Conservation (phyloP, 441 rosid genomes). For the Eugenia klotzschiana region DNA sequence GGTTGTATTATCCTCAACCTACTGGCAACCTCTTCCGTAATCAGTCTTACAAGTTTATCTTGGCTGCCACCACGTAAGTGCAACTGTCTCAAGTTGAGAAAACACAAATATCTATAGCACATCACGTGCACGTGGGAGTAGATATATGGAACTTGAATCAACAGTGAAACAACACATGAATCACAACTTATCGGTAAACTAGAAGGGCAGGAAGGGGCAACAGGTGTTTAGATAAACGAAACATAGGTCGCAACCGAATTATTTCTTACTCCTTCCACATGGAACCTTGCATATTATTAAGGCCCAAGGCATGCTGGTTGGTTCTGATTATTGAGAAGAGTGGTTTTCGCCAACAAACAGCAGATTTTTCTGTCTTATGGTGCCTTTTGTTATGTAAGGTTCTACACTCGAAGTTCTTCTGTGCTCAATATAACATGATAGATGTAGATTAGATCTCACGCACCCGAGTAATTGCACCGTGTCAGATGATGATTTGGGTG, state of each 20-base stretch:
- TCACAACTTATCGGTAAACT: not conserved
- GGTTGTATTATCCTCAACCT: not conserved
- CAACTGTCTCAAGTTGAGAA: not conserved
- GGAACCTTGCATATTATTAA: not conserved
- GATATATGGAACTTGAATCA: not conserved
- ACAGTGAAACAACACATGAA: not conserved
- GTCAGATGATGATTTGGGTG: not conserved
- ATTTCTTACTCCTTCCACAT: not conserved
- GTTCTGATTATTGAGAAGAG: not conserved
- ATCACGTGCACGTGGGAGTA: not conserved
- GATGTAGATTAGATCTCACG: not conserved
- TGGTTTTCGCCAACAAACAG: not conserved
- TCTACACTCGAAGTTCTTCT: not conserved
- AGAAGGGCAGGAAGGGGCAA: not conserved
- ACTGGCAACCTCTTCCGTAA: not conserved
- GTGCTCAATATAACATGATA: not conserved
- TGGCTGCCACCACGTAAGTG: not conserved
- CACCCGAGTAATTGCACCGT: not conserved
- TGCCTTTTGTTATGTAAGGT: not conserved
- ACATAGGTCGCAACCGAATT: not conserved
- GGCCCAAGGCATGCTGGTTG: not conserved
- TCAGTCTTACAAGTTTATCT: not conserved
- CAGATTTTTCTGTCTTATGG: not conserved
- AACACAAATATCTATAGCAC: not conserved
- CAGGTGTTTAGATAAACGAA: not conserved